A percentile compares a stretch with the other conserved stretches of the same genome.
These are phyloP conservation scores for Discostella stelligeroides DNA, from an alignment of 108 stramenopile genomes.

Conservation along the genomic window DNA sequence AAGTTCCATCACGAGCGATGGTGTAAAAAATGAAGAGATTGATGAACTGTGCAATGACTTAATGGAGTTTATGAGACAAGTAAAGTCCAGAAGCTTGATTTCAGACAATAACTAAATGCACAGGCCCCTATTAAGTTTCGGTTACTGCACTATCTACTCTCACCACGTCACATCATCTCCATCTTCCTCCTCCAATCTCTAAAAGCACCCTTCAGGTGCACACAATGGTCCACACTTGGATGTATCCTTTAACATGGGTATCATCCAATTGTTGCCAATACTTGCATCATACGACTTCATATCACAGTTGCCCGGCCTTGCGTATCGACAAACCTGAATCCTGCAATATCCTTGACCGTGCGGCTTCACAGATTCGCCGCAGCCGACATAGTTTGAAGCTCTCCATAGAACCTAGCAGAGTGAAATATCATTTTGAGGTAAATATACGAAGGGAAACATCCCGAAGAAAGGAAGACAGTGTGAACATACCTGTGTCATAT, in stretches of 20 bases:
- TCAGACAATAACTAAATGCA: background rate
- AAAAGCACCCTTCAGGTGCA: conserved; percentile 10
- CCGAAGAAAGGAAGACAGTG: background rate
- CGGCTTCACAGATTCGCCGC: conserved; percentile 18
- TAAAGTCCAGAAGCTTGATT: conserved; percentile 1
- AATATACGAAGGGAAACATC: background rate
- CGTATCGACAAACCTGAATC: conserved; percentile 33
- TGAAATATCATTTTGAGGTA: background rate
- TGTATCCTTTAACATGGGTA: background rate
- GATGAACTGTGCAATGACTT: conserved; percentile 20
- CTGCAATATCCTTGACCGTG: conserved; percentile 15
- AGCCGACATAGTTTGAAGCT: conserved; percentile 32
- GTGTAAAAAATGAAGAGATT: conserved; percentile 3
- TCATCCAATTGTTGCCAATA: conserved; percentile 2
- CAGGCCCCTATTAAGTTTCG: background rate
- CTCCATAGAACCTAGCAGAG: conserved; percentile 25
- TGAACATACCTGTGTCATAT: conserved; percentile 24
- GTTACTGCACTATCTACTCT: background rate
- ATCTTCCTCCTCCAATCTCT: background rate
- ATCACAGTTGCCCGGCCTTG: conserved; percentile 34
- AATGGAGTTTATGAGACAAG: conserved; percentile 12
- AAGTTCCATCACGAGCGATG: background rate
- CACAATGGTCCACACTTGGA: background rate
- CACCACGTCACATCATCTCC: background rate
- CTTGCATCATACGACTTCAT: background rate